Evolutionary conservation across 371 early-diverging fungal genomes (phyloP), one percentile per base, ranked within the genome.

Genomic region (Capniomyces stellatus): DNA sequence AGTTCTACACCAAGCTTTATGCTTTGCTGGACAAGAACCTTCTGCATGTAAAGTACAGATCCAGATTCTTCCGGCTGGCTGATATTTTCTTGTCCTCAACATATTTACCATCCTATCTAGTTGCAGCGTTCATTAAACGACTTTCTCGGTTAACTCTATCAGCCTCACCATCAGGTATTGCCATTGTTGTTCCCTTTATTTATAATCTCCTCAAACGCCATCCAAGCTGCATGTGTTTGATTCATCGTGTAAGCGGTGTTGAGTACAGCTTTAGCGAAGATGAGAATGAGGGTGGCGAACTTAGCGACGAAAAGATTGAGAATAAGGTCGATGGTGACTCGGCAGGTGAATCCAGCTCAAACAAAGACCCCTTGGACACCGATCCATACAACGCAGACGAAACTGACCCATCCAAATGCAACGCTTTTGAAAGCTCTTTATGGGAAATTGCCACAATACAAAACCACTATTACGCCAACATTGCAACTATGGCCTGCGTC

Each of bases 1-100:
- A 89, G 60, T 95, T 95, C 58, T 95, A 89, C 69, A 75, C 70
- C 50, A 90, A 92, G 63, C 81, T 95, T 25, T 95, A 95, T 63
- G 73, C 77, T 29, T 67, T 92, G 43, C 74, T 95, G 29, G 89
- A 91, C 60, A 76, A 77, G 58, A 77, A 89, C 59, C 58, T 93
- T 22, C 70, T 90, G 70, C 89, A 89, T 64, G 83, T 85, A 53
- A 91, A 89, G 70, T 91, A 91, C 71, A 78, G 90, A 23, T 81
- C 92, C 6, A 75, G 92, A 43, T 92, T 93, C 73, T 87, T 92
- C 67, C 79, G 90, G 50, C 73, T 92, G 49, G 75, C 83, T 0
- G 85, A 85, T 31, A 59, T 88, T 13, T 96, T 92, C 66, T 74
- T 96, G 52, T 74, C 79, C 0, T 92, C 94, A 13, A 72, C 81